Conservation (phyloP, 2,329 filamentous ascomycete species). For the Fusarium cicatricum region DNA sequence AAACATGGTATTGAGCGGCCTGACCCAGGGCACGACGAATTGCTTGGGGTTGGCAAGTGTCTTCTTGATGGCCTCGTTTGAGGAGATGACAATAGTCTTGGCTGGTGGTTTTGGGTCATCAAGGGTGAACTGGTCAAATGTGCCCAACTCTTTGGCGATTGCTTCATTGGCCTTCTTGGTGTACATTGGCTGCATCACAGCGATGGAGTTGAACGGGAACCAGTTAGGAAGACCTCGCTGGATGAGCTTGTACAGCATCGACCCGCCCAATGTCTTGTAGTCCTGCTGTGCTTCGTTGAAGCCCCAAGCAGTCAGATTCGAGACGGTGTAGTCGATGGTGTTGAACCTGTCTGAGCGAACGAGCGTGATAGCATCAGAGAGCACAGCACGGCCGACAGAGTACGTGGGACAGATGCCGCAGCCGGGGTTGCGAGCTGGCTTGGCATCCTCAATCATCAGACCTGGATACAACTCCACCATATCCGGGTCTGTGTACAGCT, state of each 20-base stretch:
- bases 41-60: conserved; percentile 44
- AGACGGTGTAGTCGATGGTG: conserved; percentile 57
- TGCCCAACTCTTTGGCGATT: conserved; percentile 51
- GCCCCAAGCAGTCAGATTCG: conserved; percentile 55
- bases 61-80: conserved; percentile 43
- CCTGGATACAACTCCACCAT: conserved; percentile 76
- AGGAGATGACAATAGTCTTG: conserved; percentile 40
- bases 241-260: conserved; percentile 57
- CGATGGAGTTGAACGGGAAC: conserved; percentile 54
- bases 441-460: conserved; percentile 67
- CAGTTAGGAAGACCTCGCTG: conserved; percentile 55
- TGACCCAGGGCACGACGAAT: conserved; percentile 48
- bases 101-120: conserved; percentile 49
- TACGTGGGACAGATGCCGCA: conserved; percentile 50
- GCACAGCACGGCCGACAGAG: conserved; percentile 62
- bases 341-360: conserved; percentile 68
- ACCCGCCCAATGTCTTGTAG: conserved; percentile 51
- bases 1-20: conserved; percentile 45
- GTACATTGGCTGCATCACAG: conserved; percentile 57
- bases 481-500: conserved; percentile 70
- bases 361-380: conserved; percentile 67
- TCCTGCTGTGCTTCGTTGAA: conserved; percentile 46
- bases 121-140: conserved; percentile 43
- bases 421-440: conserved; percentile 60
- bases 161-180: conserved; percentile 51